phyloP scores from a whole-genome alignment of 345 rosid species.

The Eucalyptus pauciflora region DNA sequence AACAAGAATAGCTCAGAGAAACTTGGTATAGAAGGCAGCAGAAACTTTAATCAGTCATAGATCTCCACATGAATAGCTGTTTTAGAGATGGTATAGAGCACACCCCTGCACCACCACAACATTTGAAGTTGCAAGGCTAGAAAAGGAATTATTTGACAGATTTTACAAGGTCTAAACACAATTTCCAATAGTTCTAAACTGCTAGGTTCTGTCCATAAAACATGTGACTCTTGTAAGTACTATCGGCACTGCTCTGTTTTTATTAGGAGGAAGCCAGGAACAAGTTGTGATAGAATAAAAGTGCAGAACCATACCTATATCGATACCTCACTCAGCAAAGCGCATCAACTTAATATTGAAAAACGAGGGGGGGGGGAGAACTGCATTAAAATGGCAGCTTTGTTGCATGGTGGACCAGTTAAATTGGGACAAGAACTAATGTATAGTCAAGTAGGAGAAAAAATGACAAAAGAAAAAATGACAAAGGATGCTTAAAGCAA shows the following conservation, averaged over 20 bases:
- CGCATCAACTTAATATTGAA: background rate
- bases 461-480: background rate
- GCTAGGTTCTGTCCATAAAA: background rate
- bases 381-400: background rate
- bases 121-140: no score
- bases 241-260: background rate
- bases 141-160: background rate
- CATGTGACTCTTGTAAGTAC: background rate
- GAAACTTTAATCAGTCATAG: background rate
- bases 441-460: background rate
- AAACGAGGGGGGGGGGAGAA: background rate
- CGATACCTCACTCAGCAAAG: background rate
- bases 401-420: background rate
- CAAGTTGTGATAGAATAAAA: background rate
- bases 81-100: background rate
- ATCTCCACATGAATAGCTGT: background rate
- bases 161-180: background rate
- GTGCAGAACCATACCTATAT: background rate
- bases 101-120: no score
- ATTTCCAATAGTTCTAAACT: background rate
- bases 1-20: background rate
- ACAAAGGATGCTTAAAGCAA: background rate
- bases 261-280: background rate
- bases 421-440: no score
- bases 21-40: background rate